A percentile compares a stretch with the other conserved stretches of the same genome.
Evolutionary conservation across 2,329 filamentous ascomycete species (phyloP).

Genomic region (Daldinia sp.): DNA sequence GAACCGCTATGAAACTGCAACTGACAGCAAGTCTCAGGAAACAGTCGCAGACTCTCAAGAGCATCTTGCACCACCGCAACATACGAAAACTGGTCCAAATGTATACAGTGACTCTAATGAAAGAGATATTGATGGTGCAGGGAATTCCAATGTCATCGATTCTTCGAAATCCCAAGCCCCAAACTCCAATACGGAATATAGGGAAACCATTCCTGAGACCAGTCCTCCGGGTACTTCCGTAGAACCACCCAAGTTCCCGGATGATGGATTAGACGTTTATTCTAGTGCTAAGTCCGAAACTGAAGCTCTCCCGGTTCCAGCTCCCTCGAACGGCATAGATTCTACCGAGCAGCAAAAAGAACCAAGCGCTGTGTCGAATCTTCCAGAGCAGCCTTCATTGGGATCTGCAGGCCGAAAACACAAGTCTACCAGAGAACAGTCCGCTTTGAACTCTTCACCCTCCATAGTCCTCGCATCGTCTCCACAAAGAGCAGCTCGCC

Average conservation of each 20-base stretch:
- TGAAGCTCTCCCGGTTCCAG: constrained; percentile 42
- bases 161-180: constrained; percentile 27
- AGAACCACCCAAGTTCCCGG: constrained; percentile 42
- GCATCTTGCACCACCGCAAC: constrained; percentile 20
- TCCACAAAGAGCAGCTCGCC: constrained; percentile 40
- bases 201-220: constrained; percentile 52
- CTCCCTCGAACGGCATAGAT: constrained; percentile 30
- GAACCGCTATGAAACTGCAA: constrained; percentile 32
- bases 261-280: constrained; percentile 41
- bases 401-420: constrained; percentile 15
- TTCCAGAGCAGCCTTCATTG: constrained; percentile 22
- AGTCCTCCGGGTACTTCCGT: constrained; percentile 47
- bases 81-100: constrained; percentile 10
- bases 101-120: constrained; percentile 14
- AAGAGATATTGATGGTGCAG: background rate
- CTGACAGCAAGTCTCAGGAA: constrained; percentile 48
- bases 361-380: constrained; percentile 20
- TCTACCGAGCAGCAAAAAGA: constrained; percentile 28
- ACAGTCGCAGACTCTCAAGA: constrained; percentile 52
- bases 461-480: constrained; percentile 46
- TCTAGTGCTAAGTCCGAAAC: constrained; percentile 42
- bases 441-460: constrained; percentile 41
- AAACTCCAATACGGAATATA: constrained; percentile 36
- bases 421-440: constrained; percentile 8
- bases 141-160: constrained; percentile 9